These are phyloP conservation scores for Elongisporangium anandrum DNA, from an alignment of 352 stramenopile genomes.

Conservation along the genomic window DNA sequence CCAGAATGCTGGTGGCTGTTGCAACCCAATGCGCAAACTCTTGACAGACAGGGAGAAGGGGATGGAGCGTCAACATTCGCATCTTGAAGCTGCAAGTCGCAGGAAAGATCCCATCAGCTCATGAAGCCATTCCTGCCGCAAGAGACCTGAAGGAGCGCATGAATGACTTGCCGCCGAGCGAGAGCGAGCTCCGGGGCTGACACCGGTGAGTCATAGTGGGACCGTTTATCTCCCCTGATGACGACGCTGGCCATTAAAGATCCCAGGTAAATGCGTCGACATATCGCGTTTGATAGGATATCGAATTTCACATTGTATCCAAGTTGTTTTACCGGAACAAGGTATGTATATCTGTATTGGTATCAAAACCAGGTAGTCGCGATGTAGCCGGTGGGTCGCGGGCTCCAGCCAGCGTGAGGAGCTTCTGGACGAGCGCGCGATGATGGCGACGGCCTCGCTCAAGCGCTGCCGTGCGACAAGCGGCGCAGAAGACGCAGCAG, in stretches of 20 bases:
- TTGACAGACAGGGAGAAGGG: background rate
- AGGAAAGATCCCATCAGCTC: background rate
- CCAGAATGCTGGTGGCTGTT: background rate
- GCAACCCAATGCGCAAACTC: background rate
- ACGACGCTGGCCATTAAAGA: background rate
- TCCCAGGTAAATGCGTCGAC: background rate
- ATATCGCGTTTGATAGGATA: background rate
- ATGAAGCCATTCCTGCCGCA: background rate
- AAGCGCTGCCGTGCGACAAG: slow-evolving; percentile 36
- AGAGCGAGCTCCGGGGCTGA: background rate
- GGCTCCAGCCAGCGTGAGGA: background rate
- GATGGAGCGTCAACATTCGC: background rate
- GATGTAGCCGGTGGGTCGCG: background rate
- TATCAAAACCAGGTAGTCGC: background rate
- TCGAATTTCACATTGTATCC: background rate
- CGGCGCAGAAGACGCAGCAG: slow-evolving; percentile 15
- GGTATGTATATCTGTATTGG: background rate
- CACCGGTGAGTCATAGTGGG: background rate
- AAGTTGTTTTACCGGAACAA: background rate
- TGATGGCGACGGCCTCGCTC: slow-evolving; percentile 20
- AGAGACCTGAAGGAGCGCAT: background rate
- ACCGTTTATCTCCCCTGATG: background rate
- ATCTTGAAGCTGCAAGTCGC: background rate
- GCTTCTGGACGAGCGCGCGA: slow-evolving; percentile 2
- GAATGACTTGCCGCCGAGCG: background rate